A percentile compares a stretch with the other conserved stretches of the same genome.
These are phyloP conservation scores for Kazachstania kunashirensis DNA, from an alignment of 805 yeast genomes.

Conservation along the genomic window DNA sequence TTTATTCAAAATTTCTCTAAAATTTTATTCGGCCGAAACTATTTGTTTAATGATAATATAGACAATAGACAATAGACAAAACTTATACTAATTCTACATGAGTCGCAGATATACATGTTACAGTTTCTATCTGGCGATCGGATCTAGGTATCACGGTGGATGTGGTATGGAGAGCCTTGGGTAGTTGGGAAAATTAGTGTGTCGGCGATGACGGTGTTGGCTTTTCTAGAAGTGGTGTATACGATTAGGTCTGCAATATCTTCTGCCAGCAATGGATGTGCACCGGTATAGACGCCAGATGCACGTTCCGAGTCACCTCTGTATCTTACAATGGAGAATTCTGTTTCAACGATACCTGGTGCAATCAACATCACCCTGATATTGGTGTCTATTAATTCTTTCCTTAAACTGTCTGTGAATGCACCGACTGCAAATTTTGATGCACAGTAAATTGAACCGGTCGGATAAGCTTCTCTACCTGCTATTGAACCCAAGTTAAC, in stretches of 20 bases:
- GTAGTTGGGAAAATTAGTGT: conserved; percentile 73
- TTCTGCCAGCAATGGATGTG: conserved; percentile 46
- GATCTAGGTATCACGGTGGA: conserved; percentile 32
- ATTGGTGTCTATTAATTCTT: conserved; percentile 62
- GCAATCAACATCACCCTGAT: conserved; percentile 58
- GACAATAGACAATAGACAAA: too few species aligned
- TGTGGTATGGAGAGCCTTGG: conserved; percentile 71
- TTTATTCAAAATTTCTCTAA: too few species aligned
- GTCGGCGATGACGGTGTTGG: conserved; percentile 59
- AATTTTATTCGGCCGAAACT: too few species aligned
- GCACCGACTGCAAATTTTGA: conserved; percentile 65
- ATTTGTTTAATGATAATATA: too few species aligned
- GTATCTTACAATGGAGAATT: conserved; percentile 51
- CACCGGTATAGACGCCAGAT: conserved; percentile 44
- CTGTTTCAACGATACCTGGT: conserved; percentile 65
- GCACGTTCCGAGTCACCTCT: conserved; percentile 48
- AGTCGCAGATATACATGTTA: too few species aligned
- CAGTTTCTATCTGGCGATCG: too few species aligned
- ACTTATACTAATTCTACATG: too few species aligned
- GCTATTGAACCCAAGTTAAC: conserved; percentile 72
- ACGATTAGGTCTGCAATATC: conserved; percentile 56
- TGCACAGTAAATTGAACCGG: conserved; percentile 71
- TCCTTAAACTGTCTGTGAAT: conserved; percentile 61
- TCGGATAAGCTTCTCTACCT: conserved; percentile 71
- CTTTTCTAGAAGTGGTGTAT: conserved; percentile 46